phyloP scores from a whole-genome alignment of 1,139 yeast species.

The Taphrina confusa region DNA sequence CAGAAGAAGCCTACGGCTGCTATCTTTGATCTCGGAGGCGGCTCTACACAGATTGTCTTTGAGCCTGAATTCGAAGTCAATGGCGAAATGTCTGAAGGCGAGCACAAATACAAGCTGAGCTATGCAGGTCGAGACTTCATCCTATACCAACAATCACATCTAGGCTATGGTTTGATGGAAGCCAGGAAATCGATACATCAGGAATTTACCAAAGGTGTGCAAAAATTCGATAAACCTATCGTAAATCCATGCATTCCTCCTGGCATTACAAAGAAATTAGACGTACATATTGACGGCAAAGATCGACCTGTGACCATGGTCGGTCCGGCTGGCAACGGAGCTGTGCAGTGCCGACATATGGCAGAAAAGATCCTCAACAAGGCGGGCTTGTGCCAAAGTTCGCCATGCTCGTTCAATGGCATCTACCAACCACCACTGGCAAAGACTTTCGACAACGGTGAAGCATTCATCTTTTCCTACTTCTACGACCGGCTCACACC shows the following conservation, averaged over 20 bases:
- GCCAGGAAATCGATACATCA: conserved; percentile 82
- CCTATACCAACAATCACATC: conserved; percentile 91
- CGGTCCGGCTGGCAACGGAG: conserved; percentile 67
- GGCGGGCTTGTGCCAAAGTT: conserved; percentile 67
- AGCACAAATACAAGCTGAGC: conserved; percentile 74
- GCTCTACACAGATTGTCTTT: conserved; percentile 96
- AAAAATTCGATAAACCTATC: conserved; percentile 44
- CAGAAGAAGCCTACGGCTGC: conserved; percentile 76
- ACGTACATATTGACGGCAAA: conserved; percentile 38
- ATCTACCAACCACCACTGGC: conserved; percentile 91
- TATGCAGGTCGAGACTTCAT: conserved; percentile 80
- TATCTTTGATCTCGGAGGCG: conserved; percentile 97
- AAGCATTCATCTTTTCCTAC: conserved; percentile 85
- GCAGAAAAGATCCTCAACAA: conserved; percentile 83
- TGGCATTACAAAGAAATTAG: conserved; percentile 54
- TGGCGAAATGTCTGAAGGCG: conserved; percentile 60
- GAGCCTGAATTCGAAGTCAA: conserved; percentile 69
- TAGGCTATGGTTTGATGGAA: conserved; percentile 93
- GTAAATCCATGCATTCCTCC: conserved; percentile 88
- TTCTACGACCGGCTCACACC: conserved; percentile 94
- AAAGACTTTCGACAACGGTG: conserved; percentile 68
- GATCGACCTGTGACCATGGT: conserved; percentile 60
- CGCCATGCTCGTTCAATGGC: conserved; percentile 95
- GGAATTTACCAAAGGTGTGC: conserved; percentile 55
- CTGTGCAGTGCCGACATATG: conserved; percentile 76